Percentiles rank a stretch among this genome's conserved stretches.
Conservation (phyloP, 208 protist species). For the Porcisia hertigi region DNA sequence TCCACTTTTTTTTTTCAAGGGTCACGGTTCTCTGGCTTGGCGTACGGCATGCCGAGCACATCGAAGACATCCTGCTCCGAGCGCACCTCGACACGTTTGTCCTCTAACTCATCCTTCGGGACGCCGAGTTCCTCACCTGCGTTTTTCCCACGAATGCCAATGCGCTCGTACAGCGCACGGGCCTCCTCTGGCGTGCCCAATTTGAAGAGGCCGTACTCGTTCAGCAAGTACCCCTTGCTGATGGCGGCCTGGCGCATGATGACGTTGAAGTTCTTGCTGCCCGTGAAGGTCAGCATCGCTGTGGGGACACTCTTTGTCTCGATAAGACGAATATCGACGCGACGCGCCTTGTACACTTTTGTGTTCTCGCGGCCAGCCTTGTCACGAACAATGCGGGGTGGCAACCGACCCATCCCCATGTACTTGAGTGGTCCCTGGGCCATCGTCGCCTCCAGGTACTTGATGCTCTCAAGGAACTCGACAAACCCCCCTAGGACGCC, state of each 20-base stretch:
- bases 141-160: slow-evolving; percentile 72
- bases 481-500: slow-evolving; percentile 69
- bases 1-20: slow-evolving; percentile 15
- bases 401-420: slow-evolving; percentile 89
- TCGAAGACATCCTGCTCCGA: slow-evolving; percentile 89
- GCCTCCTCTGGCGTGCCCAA: slow-evolving; percentile 86
- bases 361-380: slow-evolving; percentile 63
- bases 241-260: slow-evolving; percentile 92
- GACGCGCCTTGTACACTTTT: slow-evolving; percentile 88
- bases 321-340: slow-evolving; percentile 91
- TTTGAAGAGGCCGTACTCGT: slow-evolving; percentile 90
- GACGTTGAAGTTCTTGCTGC: slow-evolving; percentile 94
- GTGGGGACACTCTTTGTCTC: slow-evolving; percentile 83
- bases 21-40: slow-evolving; percentile 86
- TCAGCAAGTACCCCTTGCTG: slow-evolving; percentile 86
- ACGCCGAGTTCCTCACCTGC: slow-evolving; percentile 80
- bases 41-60: slow-evolving; percentile 84
- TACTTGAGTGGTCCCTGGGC: slow-evolving; percentile 88
- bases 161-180: slow-evolving; percentile 71
- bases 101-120: slow-evolving; percentile 83
- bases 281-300: slow-evolving; percentile 93
- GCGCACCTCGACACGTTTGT: slow-evolving; percentile 76
- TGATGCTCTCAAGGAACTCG: slow-evolving; percentile 55
- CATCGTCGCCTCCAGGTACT: slow-evolving; percentile 89
- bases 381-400: slow-evolving; percentile 70